Evolutionary conservation across 768 basidiomycete genomes (phyloP), one percentile per base, ranked within the genome.

Genomic region (Hirschioporus abietinus): DNA sequence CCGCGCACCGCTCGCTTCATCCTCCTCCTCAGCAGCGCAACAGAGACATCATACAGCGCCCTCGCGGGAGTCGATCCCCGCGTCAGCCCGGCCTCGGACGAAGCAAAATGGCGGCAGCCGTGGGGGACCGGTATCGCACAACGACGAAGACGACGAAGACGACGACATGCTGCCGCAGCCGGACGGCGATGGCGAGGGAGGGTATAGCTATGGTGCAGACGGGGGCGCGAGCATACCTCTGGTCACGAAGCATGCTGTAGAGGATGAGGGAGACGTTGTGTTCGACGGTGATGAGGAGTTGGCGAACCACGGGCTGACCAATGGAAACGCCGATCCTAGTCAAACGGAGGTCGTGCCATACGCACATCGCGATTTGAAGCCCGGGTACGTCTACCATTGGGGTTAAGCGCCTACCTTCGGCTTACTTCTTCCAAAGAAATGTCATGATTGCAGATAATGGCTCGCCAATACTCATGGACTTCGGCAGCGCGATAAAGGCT

Each of bases 401-500:
- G 36, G 27, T 18, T 63, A 58, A 26, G 35, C 59, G 35, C 35
- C 30, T 25, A 24, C 12, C 5, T 18, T 1, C 3, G 23, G 15
- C 60, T 61, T 17, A 61, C 68, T 67, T 71, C 20, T 23, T 58
- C 30, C 15, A 20, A 66, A 98, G 95, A 63, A 99, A 99, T 74
- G 84, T 99, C 66, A 99, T 99, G 96, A 85, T 99, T 66, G 86
- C 95, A 17, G 96, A 99, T 72, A 92, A 97, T 65, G 94, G 92
- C 1, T 62, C 84, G 9, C 92, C 97, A 1, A 92, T 99, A 67
- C 85, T 99, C 9, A 99, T 99, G 97, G 97, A 99, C 77, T 95
- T 99, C 76, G 97, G 97, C 23, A 97, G 95, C 69, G 85, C 91
- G 1, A 82, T 89, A 72, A 92, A 91, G 76, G 97, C 97, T 4